Evolutionary conservation across 139 green algal species (phyloP), one percentile per base, ranked within the genome.

Genomic region (Chloropicon primus): DNA sequence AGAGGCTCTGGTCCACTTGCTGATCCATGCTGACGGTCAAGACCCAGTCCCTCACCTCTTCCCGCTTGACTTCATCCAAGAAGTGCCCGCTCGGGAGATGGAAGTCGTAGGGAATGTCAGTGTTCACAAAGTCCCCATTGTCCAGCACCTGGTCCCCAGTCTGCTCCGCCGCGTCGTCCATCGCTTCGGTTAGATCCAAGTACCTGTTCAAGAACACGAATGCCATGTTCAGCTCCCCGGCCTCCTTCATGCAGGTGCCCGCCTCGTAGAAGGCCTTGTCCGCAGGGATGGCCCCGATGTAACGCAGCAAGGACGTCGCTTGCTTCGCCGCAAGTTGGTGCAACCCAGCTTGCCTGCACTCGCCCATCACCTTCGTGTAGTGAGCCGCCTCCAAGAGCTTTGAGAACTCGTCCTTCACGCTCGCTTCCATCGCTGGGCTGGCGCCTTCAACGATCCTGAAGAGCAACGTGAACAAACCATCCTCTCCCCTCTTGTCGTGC

Each of bases 141-240:
- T 94, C 90, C 1, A 96, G 74, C 22, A 83, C 75, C 21, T 75
- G 41, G 2, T 62, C 78, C 2, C 21, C 41, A 3, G 80, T 78
- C 23, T 54, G 80, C 22, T 53, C 77, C 78, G 90, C 87, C 1
- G 84, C 82, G n/a, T 93, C 88, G 24, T 94, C 91, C 82, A 93
- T 91, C 2, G 90, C 90, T 73, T 96, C 91, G 23, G 79, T 81
- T 24, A 96, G 77, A 81, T 96, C 91, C 74, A 96, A 85, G 80
- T 88, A 94, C 27, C 26, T 83, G 80, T 96, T 96, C 27, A 96
- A 82, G 76, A 94, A 89, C 0, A 94, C 91, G 75, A 96, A 94
- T 0, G 91, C 90, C 88, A 90, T 92, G 85, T 84, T 88, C 23
- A 83, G 80, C 0, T 26, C 10, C 17, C 72, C 72, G 23, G 71